These are phyloP conservation scores for Cryptosporidium canis DNA, from an alignment of 169 alveolate species.

Conservation along the genomic window DNA sequence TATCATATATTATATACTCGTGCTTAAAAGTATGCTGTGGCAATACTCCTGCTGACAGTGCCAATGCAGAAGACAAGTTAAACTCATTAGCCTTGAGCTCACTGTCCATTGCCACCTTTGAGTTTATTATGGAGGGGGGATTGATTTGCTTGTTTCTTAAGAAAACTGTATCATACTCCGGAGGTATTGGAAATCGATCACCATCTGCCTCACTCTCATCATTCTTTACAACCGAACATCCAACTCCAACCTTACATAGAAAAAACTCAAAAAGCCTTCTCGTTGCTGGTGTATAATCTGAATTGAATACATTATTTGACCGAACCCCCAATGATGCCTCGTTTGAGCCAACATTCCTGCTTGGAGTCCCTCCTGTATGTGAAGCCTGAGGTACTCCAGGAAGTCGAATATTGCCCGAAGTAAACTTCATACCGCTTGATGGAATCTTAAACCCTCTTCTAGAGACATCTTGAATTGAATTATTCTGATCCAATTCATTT, in stretches of 20 bases:
- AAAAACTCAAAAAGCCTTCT: conserved; percentile 84
- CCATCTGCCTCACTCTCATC: conserved; percentile 80
- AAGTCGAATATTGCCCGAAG: conserved; percentile 87
- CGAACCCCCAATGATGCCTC: background rate
- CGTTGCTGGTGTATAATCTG: conserved; percentile 67
- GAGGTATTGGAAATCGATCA: conserved; percentile 80
- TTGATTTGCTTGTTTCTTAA: conserved; percentile 60
- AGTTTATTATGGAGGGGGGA: conserved; percentile 68
- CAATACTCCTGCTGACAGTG: conserved; percentile 82
- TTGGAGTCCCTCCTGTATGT: background rate
- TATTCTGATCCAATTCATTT: conserved; percentile 82
- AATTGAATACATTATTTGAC: conserved; percentile 42
- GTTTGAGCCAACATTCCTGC: background rate
- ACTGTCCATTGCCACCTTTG: conserved; percentile 12
- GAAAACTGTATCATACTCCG: conserved; percentile 77
- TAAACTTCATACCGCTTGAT: conserved; percentile 83
- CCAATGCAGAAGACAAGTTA: conserved; percentile 46
- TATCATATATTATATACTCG: conserved; percentile 86
- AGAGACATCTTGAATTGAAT: conserved; percentile 87
- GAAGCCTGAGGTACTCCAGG: conserved; percentile 67
- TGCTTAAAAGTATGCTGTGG: conserved; percentile 88
- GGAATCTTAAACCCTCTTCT: conserved; percentile 87
- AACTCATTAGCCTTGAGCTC: conserved; percentile 61
- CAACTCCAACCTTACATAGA: conserved; percentile 90
- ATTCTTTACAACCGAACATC: conserved; percentile 82